phyloP scores from a whole-genome alignment of 2,329 filamentous ascomycete species.

The Trichoderma sp. region DNA sequence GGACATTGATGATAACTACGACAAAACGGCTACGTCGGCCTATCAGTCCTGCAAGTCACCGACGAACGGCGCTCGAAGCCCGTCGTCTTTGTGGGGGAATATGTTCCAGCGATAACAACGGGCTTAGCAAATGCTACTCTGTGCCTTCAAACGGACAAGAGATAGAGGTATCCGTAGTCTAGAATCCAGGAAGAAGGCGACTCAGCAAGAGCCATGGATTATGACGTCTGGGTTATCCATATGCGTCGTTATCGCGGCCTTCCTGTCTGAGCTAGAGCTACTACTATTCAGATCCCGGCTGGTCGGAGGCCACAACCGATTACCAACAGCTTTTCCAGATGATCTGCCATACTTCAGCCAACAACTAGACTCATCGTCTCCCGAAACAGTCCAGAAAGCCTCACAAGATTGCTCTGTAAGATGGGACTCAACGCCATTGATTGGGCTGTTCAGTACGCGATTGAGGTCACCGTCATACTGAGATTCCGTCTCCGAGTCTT shows the following conservation, averaged over 20 bases:
- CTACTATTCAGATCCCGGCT: neutral
- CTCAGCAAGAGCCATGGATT: neutral
- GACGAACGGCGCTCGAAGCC: conserved; percentile 5
- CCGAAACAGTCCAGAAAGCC: too few species aligned
- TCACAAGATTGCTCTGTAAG: too few species aligned
- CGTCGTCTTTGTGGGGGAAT: neutral
- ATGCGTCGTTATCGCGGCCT: conserved; percentile 22
- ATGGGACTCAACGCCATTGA: too few species aligned
- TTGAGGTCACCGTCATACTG: neutral
- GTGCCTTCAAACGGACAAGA: neutral
- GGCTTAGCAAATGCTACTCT: neutral
- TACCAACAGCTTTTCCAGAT: neutral
- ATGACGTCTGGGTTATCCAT: conserved; percentile 16
- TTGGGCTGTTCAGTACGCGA: too few species aligned
- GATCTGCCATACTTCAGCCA: neutral
- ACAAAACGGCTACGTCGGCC: neutral
- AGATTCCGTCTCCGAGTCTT: neutral
- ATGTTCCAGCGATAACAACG: neutral
- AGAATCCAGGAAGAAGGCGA: neutral
- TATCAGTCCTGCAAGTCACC: neutral
- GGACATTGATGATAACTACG: neutral
- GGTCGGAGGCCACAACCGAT: neutral
- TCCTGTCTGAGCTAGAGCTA: conserved; percentile 24
- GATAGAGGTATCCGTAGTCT: neutral
- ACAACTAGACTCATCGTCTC: neutral